Evolutionary conservation across 495 filamentous ascomycete genomes (phyloP), one percentile per base, ranked within the genome.

Genomic region (Thermothielavioides terrestris): DNA sequence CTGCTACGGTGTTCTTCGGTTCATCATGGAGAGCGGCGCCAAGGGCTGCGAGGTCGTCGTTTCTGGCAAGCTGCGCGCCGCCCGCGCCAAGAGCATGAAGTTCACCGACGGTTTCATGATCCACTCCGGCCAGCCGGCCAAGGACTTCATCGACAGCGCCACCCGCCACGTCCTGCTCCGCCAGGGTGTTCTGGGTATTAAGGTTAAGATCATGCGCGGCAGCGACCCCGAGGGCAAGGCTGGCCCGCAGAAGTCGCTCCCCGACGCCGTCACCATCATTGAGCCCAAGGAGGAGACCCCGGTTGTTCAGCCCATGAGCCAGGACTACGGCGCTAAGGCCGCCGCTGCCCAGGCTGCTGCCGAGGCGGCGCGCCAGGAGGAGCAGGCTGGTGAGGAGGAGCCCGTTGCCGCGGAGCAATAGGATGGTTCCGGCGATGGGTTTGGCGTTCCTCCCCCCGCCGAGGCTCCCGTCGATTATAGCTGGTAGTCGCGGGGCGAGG

Each of bases 21-120:
- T 98, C 79, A 98, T 98, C 76, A 98, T 98, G 92, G 92, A 98
- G 85, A 83, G 76, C 61, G 92, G 92, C 69, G 92, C 92, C 66
- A 98, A 98, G 85, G 92, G 92, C 69, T 98, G 92, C 70, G 92
- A 98, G 79, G 92, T 98, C 58, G 92, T 98, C 61, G 92, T 98
- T 54, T 94, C 88, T 64, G 92, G 92, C 71, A 98, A 98, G 81
- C 86, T 98, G 57, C 84, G 92, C 65, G 92, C 92, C 74, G 92
- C 92, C 61, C 86, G 92, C 80, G 92, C 92, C 69, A 98, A 98
- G 87, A 86, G 81, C 79, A 98, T 98, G 92, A 98, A 98, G 83
- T 98, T 98, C 83, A 98, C 92, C 69, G 92, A 98, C 71, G 92
- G 92, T 66, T 98, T 98, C 88, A 98, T 98, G 92, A 98, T 98